These are phyloP conservation scores for Wickerhamiella dianesei DNA, from an alignment of 805 yeast species.

Conservation along the genomic window DNA sequence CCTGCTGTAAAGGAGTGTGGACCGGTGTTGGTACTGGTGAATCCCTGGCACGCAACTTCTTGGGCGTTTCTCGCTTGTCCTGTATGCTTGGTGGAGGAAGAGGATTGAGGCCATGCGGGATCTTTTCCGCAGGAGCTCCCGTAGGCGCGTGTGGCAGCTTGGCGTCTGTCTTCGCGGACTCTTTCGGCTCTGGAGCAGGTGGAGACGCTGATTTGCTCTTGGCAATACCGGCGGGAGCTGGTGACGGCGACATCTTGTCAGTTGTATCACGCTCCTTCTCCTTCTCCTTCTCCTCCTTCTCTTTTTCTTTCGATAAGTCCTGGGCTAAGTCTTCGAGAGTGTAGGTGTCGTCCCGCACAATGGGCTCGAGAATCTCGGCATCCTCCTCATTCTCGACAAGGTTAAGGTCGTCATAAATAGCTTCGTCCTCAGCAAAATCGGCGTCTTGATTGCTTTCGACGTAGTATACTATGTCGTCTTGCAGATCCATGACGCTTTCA, in stretches of 20 bases:
- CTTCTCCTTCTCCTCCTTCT: slow-evolving; percentile 20
- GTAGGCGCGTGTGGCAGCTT: neutral
- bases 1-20: slow-evolving; percentile 22
- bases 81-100: slow-evolving; percentile 19
- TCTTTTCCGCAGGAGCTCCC: neutral
- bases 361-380: slow-evolving; percentile 31
- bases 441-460: slow-evolving; percentile 89
- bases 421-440: slow-evolving; percentile 88
- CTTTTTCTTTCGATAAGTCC: slow-evolving; percentile 24
- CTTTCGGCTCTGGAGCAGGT: neutral
- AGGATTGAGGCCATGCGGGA: slow-evolving; percentile 18
- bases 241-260: neutral
- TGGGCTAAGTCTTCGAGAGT: slow-evolving; percentile 27
- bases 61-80: slow-evolving; percentile 11
- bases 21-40: slow-evolving; percentile 14
- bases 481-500: slow-evolving; percentile 58
- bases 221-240: neutral
- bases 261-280: slow-evolving; percentile 2
- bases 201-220: neutral
- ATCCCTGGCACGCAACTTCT: slow-evolving; percentile 16
- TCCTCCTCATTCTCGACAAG: slow-evolving; percentile 45
- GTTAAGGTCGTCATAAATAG: slow-evolving; percentile 75
- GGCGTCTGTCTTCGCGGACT: slow-evolving; percentile 1
- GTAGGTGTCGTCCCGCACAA: slow-evolving; percentile 22
- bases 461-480: slow-evolving; percentile 84